Evolutionary conservation across 164 flowering plant species (phyloP).

Genomic region (Liquidambar formosana): DNA sequence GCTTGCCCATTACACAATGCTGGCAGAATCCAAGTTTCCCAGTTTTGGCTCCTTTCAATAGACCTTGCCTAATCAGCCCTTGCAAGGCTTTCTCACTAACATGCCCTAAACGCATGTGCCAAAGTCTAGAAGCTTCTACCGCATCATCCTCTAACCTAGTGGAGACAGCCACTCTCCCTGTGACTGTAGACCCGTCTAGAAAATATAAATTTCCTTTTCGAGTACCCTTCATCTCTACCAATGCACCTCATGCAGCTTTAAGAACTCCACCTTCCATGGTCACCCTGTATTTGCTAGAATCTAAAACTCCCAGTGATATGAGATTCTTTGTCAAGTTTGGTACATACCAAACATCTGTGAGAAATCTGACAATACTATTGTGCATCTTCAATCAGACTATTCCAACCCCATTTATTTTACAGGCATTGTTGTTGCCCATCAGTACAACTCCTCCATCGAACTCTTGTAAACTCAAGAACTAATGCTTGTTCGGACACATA

Average conservation of each 20-base stretch:
- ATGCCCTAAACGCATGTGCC: conserved; percentile 22
- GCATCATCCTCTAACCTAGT: neutral
- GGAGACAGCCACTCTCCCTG: neutral
- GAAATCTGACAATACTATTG: conserved; percentile 2
- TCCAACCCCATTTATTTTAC: neutral
- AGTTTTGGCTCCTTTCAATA: conserved; percentile 11
- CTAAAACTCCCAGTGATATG: conserved; percentile 14
- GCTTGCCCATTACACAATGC: neutral
- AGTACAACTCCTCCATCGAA: neutral
- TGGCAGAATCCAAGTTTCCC: neutral
- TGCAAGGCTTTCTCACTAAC: conserved; percentile 13
- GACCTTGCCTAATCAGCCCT: conserved; percentile 1
- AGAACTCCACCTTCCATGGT: conserved; percentile 8
- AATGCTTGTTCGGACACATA: neutral
- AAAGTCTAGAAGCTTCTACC: neutral
- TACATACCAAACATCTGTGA: conserved; percentile 12
- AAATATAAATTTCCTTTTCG: conserved; percentile 1
- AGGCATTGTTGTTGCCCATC: neutral
- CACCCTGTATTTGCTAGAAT: neutral
- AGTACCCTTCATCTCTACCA: conserved; percentile 8
- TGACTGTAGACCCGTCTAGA: neutral
- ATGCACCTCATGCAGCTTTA: neutral
- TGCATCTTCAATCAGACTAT: neutral
- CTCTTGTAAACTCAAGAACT: neutral
- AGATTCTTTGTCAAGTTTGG: conserved; percentile 14